Percentiles rank a stretch among this genome's conserved stretches.
Conservation (phyloP, 805 yeast genomes). For the Metschnikowia koreensis region DNA sequence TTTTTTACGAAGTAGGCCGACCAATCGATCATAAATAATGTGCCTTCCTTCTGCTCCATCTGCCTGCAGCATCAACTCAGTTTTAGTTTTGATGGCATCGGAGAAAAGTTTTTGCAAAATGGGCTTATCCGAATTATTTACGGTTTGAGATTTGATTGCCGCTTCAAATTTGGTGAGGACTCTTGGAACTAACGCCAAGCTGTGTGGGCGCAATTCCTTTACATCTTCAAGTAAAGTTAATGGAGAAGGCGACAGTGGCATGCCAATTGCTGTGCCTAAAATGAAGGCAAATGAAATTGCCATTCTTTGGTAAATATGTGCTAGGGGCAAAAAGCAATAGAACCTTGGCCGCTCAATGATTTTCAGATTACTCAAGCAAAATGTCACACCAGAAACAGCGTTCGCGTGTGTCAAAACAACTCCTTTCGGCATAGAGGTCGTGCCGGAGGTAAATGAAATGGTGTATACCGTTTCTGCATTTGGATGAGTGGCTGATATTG, state of each 20-base stretch:
- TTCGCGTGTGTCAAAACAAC: constrained; percentile 45
- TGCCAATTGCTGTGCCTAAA: constrained; percentile 23
- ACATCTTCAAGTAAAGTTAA: constrained; percentile 59
- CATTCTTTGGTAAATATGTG: constrained; percentile 25
- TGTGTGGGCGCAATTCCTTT: constrained; percentile 51
- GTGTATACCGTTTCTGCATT: constrained; percentile 36
- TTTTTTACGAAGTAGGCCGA: constrained; percentile 27
- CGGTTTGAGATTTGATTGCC: constrained; percentile 17
- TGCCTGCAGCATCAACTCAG: constrained; percentile 33
- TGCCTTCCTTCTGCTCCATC: constrained; percentile 38
- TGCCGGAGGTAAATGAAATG: constrained; percentile 51
- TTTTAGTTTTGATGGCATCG: constrained; percentile 29
- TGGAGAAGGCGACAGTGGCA: constrained; percentile 39
- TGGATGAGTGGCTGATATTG: constrained; percentile 30
- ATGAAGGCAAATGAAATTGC: constrained; percentile 13
- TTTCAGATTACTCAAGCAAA: constrained; percentile 9
- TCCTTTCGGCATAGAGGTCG: constrained; percentile 73
- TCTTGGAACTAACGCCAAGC: constrained; percentile 61
- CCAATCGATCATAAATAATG: constrained; percentile 34
- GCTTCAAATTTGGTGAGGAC: constrained; percentile 59
- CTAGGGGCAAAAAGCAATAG: constrained; percentile 27
- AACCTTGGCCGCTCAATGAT: neutral
- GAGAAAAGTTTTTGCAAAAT: constrained; percentile 27
- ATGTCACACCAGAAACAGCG: constrained; percentile 14
- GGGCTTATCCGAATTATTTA: constrained; percentile 35